phyloP scores from a whole-genome alignment of 148 eudicot species.

The Fagopyrum esculentum region DNA sequence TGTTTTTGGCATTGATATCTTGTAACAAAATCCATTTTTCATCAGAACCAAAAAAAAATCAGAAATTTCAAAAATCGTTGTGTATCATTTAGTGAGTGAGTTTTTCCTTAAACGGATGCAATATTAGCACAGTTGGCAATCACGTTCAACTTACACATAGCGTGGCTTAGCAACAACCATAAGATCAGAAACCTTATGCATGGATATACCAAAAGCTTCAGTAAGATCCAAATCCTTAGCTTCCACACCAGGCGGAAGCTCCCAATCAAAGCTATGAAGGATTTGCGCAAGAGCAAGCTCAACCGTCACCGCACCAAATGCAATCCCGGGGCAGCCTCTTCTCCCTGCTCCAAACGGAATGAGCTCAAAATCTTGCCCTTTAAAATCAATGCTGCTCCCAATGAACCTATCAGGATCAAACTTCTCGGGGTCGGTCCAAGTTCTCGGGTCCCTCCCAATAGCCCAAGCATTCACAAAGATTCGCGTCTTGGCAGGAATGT shows the following conservation, averaged over 20 bases:
- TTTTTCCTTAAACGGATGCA: no score
- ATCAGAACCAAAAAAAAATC: no score
- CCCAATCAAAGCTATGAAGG: conserved; percentile 54
- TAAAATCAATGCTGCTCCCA: conserved; percentile 35
- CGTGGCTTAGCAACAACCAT: conserved; percentile 26
- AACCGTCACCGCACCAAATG: conserved; percentile 32
- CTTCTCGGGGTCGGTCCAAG: conserved; percentile 45
- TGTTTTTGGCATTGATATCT: no score
- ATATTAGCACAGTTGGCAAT: no score
- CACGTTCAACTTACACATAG: conserved; percentile 9
- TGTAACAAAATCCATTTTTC: no score
- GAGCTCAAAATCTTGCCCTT: conserved; percentile 56
- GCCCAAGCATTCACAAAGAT: conserved; percentile 51
- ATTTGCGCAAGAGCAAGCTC: conserved; percentile 58
- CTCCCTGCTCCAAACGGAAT: conserved; percentile 68
- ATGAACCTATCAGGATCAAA: conserved; percentile 49
- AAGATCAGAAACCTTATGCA: conserved; percentile 39
- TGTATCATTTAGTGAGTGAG: no score
- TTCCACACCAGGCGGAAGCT: conserved; percentile 35
- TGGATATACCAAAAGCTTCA: conserved; percentile 48
- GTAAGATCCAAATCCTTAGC: conserved; percentile 42
- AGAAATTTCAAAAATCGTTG: no score
- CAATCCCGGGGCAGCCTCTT: conserved; percentile 52
- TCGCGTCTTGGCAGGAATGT: conserved; percentile 38
- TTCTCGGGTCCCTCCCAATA: conserved; percentile 45